Evolutionary conservation across 768 basidiomycete species (phyloP).

Genomic region (Leccinum uliginosum): DNA sequence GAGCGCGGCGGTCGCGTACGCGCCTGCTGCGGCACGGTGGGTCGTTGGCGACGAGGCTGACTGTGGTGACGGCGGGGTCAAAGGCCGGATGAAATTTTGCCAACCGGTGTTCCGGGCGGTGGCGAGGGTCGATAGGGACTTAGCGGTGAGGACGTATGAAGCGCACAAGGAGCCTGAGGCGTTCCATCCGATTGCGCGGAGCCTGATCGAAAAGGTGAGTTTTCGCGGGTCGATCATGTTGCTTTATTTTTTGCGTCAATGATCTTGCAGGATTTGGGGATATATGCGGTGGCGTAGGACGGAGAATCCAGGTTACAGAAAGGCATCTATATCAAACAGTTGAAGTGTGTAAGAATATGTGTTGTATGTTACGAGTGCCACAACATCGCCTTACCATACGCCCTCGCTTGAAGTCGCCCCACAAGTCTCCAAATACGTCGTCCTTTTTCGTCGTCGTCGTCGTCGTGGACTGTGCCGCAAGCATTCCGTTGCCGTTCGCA

Average conservation of each 20-base stretch:
- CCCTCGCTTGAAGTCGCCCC: constrained; percentile 73
- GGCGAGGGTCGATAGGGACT: constrained; percentile 43
- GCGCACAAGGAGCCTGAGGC: constrained; percentile 40
- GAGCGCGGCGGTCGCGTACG: constrained; percentile 47
- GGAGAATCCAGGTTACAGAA: background rate
- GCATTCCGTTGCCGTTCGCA: constrained; percentile 34
- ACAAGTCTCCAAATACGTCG: constrained; percentile 78
- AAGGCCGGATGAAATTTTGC: constrained; percentile 86
- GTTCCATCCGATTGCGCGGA: constrained; percentile 78
- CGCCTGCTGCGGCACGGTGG: constrained; percentile 57
- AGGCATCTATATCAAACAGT: background rate
- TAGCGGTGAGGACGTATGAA: constrained; percentile 51
- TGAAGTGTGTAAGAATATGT: background rate
- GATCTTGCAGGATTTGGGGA: constrained; percentile 11
- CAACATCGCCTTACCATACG: background rate
- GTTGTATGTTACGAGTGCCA: background rate
- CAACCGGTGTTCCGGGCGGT: constrained; percentile 60
- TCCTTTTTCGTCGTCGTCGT: constrained; percentile 53
- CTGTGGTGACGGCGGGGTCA: constrained; percentile 43
- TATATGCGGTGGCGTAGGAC: background rate
- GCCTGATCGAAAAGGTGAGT: constrained; percentile 68
- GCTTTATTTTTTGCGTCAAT: background rate
- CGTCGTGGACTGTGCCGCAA: constrained; percentile 24
- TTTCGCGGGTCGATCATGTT: background rate
- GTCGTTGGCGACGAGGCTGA: constrained; percentile 53